Base-by-base conservation (phyloP, 2,329 filamentous ascomycete species). In the Albophoma yamanashiensis region DNA sequence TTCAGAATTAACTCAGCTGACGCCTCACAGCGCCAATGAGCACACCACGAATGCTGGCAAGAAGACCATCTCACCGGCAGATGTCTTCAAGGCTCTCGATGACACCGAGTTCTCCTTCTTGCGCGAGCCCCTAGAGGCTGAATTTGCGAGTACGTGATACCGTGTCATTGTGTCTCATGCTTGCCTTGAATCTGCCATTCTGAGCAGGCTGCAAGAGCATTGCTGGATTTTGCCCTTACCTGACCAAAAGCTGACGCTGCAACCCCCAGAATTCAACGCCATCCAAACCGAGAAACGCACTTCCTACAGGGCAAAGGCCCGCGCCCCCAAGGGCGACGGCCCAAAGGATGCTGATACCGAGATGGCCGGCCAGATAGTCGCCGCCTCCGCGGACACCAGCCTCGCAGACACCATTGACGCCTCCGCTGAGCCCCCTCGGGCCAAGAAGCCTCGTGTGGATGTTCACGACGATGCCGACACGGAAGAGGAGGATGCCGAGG, bases 101-200 rank as follows among this genome's bases (percentile, higher is more conserved):
- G 87, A 90, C 43, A 82, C 87, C 55, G 90, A 93, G 71, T 90
- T 90, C 56, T 80, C 79, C n/a, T 92, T 92, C 70, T 77, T 91
- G 60, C 82, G 83, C 17, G 78, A 78, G 60, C 79, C 85, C 40
- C 76, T 93, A 39, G 87, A 93, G 72, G 87, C 85, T 7, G 90
- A 93, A 73, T 87, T 92, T 70, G 82, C 84, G 50, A 91, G 88
- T 91, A 71, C 56, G 85, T 78, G 5, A 53, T 15, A 22, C 5
- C 50, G 7, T 15, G 31, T 0, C 31, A 22, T 34, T 11, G 20
- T 2, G n/a, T 20, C 50, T 22, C n/a, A 2, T 22, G 14, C 9
- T 20, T 22, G 11, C 14, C 7, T 15, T 36, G 4, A 14, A 36
- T 4, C 9, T 22, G 20, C 20, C 17, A 6, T 20, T 36, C 12